These are phyloP conservation scores for Petunia secreta DNA, from an alignment of 257 asterid species.

Conservation along the genomic window DNA sequence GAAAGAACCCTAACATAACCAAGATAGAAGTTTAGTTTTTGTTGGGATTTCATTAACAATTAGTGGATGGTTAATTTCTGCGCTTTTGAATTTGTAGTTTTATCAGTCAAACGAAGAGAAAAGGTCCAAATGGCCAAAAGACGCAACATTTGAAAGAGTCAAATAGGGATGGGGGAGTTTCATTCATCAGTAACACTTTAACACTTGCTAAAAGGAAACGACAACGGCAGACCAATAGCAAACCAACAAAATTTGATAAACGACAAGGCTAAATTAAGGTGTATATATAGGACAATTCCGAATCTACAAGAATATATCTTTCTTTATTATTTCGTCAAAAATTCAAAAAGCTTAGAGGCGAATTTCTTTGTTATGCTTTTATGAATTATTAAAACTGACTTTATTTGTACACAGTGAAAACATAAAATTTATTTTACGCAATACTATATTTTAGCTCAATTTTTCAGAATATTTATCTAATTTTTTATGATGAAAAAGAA, in stretches of 20 bases:
- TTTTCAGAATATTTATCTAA: too few relatives aligned
- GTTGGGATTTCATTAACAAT: too few relatives aligned
- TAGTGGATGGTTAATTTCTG: not conserved
- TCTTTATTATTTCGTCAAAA: not conserved
- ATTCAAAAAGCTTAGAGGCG: too few relatives aligned
- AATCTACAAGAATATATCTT: not conserved
- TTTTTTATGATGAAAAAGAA: too few relatives aligned
- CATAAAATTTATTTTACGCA: too few relatives aligned
- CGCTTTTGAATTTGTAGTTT: not conserved
- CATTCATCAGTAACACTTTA: not conserved
- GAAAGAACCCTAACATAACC: too few relatives aligned
- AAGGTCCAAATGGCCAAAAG: not conserved
- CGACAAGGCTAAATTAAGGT: slow-evolving; percentile 6
- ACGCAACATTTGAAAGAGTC: not conserved
- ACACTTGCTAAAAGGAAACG: not conserved
- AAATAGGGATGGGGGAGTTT: slow-evolving; percentile 22
- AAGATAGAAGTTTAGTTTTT: too few relatives aligned
- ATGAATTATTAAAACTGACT: too few relatives aligned
- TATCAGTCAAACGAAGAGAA: too few relatives aligned
- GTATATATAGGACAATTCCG: slow-evolving; percentile 4
- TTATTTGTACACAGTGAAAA: too few relatives aligned
- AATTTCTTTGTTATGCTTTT: too few relatives aligned
- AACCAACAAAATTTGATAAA: not conserved
- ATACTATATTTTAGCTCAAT: too few relatives aligned
- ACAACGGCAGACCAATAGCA: not conserved